A percentile compares a stretch with the other conserved stretches of the same genome.
Conservation (phyloP, 2,329 filamentous ascomycete species). For the Chrysoporthe cubensis region DNA sequence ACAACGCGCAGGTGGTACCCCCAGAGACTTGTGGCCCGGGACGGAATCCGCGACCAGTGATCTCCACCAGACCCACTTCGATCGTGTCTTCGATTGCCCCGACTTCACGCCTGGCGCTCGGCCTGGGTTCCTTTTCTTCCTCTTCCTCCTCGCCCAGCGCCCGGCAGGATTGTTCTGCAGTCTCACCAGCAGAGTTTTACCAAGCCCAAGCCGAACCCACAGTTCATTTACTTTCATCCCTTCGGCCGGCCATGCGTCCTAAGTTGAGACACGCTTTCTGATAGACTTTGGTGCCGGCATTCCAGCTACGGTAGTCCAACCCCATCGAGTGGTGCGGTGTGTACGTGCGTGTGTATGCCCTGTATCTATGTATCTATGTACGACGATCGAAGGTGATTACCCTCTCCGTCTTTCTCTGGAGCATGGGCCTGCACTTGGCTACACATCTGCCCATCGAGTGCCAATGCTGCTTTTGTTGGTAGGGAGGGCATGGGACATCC, state of each 20-base stretch:
- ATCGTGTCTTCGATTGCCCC: background rate
- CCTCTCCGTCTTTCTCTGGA: conserved; percentile 5
- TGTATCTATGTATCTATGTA: conserved; percentile 2
- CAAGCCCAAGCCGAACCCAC: background rate
- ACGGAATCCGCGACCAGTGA: background rate
- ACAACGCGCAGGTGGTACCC: background rate
- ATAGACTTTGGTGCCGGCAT: conserved; percentile 14
- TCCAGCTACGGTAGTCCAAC: conserved; percentile 17
- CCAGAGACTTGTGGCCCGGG: background rate
- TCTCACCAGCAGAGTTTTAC: background rate
- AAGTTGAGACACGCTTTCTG: conserved; percentile 21
- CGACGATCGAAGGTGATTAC: conserved; percentile 4
- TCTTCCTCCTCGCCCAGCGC: background rate
- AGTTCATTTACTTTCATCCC: background rate
- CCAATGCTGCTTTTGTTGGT: background rate
- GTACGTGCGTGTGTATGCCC: background rate
- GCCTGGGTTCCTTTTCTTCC: background rate
- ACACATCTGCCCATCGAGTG: conserved; percentile 16
- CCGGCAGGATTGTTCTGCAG: background rate
- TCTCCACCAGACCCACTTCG: background rate
- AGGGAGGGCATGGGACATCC: conserved; percentile 17
- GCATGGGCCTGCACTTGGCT: conserved; percentile 20
- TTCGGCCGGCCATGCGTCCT: background rate
- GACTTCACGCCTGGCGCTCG: background rate
- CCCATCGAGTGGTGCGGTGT: conserved; percentile 15